Evolutionary conservation across 176 grass and related monocot genomes (phyloP).

Genomic region (Panicum miliaceum): DNA sequence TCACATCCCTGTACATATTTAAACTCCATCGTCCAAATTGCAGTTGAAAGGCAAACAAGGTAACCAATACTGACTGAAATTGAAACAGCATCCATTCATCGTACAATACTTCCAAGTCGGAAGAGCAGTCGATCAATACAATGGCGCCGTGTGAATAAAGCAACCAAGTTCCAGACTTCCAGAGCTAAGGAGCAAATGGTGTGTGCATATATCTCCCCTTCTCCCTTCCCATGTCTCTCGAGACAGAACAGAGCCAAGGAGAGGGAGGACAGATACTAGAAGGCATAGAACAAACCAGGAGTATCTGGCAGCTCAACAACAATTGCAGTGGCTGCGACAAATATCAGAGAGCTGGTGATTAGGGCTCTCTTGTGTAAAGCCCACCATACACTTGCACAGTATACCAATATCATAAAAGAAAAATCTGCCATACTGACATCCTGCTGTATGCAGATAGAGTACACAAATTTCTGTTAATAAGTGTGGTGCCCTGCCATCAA

Average conservation of each 20-base stretch:
- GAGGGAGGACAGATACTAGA: background rate
- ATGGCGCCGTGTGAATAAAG: background rate
- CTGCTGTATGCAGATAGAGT: background rate
- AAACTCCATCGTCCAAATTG: background rate
- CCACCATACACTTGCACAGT: background rate
- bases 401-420: background rate
- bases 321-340: background rate
- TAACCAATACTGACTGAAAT: background rate
- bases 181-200: background rate
- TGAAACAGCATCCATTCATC: background rate
- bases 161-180: conserved; percentile 11
- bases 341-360: background rate
- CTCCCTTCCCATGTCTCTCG: background rate
- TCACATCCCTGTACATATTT: too few relatives aligned
- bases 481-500: background rate
- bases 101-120: background rate
- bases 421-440: background rate
- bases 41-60: background rate
- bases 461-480: background rate
- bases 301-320: background rate
- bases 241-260: background rate
- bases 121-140: background rate
- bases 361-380: background rate
- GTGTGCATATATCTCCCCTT: background rate
- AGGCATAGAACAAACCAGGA: background rate